These are phyloP conservation scores for Tolypocladium album DNA, from an alignment of 2,329 filamentous ascomycete genomes.

Conservation along the genomic window DNA sequence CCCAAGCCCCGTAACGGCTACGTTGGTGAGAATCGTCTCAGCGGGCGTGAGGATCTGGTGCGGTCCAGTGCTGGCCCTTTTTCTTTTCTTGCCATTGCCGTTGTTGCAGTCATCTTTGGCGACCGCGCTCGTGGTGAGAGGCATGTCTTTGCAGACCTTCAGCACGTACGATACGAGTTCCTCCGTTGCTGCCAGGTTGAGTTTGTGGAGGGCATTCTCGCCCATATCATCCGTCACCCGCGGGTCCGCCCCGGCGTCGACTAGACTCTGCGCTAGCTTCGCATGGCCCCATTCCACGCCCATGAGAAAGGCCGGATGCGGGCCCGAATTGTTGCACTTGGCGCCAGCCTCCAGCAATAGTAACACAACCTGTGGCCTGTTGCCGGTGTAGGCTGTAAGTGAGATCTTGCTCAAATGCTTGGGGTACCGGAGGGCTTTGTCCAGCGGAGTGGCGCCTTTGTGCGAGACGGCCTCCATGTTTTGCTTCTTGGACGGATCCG, in stretches of 20 bases:
- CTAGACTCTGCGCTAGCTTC: constrained; percentile 10
- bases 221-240: constrained; percentile 5
- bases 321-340: neutral
- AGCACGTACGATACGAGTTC: constrained; percentile 13
- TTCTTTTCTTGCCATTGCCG: neutral
- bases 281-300: constrained; percentile 16
- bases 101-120: neutral
- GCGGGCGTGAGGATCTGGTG: constrained; percentile 11
- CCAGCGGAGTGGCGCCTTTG: constrained; percentile 17
- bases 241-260: constrained; percentile 8
- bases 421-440: constrained; percentile 16
- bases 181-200: constrained; percentile 14
- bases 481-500: constrained; percentile 15
- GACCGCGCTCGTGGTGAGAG: constrained; percentile 4
- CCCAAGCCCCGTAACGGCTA: neutral
- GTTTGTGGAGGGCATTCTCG: constrained; percentile 10
- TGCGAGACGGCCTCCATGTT: constrained; percentile 14
- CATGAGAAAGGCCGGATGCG: neutral
- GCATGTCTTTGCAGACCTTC: constrained; percentile 6
- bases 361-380: constrained; percentile 1
- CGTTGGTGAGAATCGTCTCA: constrained; percentile 19
- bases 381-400: neutral
- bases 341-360: neutral
- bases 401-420: neutral
- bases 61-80: neutral